A percentile compares a stretch with the other conserved stretches of the same genome.
phyloP scores from a whole-genome alignment of 2,329 filamentous ascomycete genomes.

The Aspergillus sp. region DNA sequence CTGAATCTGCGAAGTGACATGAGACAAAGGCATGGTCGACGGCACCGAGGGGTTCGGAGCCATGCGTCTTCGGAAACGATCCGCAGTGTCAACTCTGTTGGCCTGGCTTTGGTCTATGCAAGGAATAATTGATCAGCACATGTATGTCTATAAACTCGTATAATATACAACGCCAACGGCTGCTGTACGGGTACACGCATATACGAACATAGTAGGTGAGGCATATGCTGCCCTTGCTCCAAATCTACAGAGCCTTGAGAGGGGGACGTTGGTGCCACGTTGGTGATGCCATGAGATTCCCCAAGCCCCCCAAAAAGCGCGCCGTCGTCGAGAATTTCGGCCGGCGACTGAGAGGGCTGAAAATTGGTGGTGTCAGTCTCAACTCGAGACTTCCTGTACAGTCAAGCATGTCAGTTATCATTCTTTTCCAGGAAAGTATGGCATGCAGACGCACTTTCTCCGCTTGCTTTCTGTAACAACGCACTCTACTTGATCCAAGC shows the following conservation, averaged over 20 bases:
- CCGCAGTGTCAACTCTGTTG: constrained; percentile 49
- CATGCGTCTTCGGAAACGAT: constrained; percentile 47
- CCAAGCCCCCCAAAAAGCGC: constrained; percentile 28
- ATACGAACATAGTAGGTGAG: constrained; percentile 63
- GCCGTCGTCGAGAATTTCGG: constrained; percentile 37
- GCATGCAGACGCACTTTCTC: constrained; percentile 51
- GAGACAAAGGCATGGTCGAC: constrained; percentile 36
- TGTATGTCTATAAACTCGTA: neutral
- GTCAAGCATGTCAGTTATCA: constrained; percentile 1
- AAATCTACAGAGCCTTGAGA: constrained; percentile 49
- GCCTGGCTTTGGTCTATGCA: constrained; percentile 33
- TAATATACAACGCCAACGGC: neutral
- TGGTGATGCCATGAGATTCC: constrained; percentile 30
- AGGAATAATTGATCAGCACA: constrained; percentile 11
- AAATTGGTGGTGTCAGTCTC: constrained; percentile 38
- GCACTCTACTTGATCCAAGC: constrained; percentile 54
- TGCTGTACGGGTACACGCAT: neutral
- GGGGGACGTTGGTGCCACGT: constrained; percentile 38
- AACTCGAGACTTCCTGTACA: constrained; percentile 40
- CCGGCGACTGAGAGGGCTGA: constrained; percentile 32
- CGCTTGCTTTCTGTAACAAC: constrained; percentile 77
- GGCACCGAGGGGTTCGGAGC: constrained; percentile 44
- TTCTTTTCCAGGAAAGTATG: neutral
- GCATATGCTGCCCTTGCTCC: constrained; percentile 58
- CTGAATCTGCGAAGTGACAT: constrained; percentile 37